These are phyloP conservation scores for Sclerotinia spermophila DNA, from an alignment of 2,329 filamentous ascomycete species.

Conservation along the genomic window DNA sequence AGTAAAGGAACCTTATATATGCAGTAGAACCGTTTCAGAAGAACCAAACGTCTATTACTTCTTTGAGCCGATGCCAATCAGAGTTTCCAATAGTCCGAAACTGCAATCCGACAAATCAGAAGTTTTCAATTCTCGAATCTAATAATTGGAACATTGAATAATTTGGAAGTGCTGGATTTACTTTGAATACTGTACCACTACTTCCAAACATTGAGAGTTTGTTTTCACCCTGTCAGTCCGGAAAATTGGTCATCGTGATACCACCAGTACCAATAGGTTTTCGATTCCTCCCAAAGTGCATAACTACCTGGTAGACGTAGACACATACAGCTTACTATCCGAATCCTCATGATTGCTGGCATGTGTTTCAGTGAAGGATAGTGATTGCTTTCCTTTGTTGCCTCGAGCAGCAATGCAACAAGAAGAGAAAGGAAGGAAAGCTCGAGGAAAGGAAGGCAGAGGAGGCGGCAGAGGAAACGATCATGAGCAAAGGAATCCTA, in stretches of 20 bases:
- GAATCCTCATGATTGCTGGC: background rate
- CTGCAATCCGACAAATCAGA: background rate
- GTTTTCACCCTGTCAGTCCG: background rate
- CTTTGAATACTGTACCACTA: background rate
- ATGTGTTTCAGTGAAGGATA: background rate
- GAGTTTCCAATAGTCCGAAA: background rate
- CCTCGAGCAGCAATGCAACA: background rate
- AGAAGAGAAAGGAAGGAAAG: background rate
- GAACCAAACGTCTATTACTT: background rate
- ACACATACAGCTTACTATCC: conserved; percentile 5
- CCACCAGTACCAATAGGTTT: background rate
- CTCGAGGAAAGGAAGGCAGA: background rate
- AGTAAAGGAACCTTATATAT: background rate
- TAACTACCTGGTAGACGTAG: background rate
- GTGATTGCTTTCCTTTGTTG: background rate
- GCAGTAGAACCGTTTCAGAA: background rate
- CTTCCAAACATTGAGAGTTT: background rate
- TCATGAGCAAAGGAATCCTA: background rate
- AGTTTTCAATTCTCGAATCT: background rate
- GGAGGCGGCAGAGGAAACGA: background rate
- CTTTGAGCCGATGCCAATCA: background rate
- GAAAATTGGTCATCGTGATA: background rate
- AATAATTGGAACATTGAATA: background rate
- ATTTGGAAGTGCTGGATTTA: background rate
- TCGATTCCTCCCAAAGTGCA: background rate